Percentiles rank a stretch among this genome's conserved stretches.
phyloP scores from a whole-genome alignment of 2,329 filamentous ascomycete genomes.

The Nemania sp. region DNA sequence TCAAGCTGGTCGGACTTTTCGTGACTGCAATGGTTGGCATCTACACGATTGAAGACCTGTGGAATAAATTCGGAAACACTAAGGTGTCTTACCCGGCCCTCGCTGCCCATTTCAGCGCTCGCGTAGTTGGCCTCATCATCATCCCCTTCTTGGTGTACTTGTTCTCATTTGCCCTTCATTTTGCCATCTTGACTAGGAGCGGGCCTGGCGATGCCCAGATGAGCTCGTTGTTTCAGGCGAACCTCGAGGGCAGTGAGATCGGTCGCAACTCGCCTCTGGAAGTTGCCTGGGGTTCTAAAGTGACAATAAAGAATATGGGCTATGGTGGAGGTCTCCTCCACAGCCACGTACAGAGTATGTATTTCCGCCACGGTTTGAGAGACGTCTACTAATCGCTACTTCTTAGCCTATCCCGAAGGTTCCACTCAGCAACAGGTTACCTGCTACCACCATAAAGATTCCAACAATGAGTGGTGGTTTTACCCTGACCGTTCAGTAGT shows the following conservation, averaged over 20 bases:
- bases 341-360: slow-evolving; percentile 83
- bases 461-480: slow-evolving; percentile 99
- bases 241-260: slow-evolving; percentile 89
- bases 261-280: slow-evolving; percentile 94
- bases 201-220: slow-evolving; percentile 99
- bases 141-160: slow-evolving; percentile 91
- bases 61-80: slow-evolving; percentile 95
- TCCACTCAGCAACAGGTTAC: slow-evolving; percentile 95
- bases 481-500: slow-evolving; percentile 85
- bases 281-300: slow-evolving; percentile 83
- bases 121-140: slow-evolving; percentile 84
- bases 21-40: slow-evolving; percentile 92
- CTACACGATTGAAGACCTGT: slow-evolving; percentile 95
- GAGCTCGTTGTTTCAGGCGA: slow-evolving; percentile 99
- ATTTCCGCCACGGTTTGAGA: background rate
- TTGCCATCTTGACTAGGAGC: slow-evolving; percentile 88
- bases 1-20: slow-evolving; percentile 97
- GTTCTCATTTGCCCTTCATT: slow-evolving; percentile 93
- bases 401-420: slow-evolving; percentile 77
- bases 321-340: slow-evolving; percentile 96
- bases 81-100: slow-evolving; percentile 75
- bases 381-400: slow-evolving; percentile 23
- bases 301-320: slow-evolving; percentile 98
- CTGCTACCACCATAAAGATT: slow-evolving; percentile 99
- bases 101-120: slow-evolving; percentile 76